phyloP scores from a whole-genome alignment of 2,329 filamentous ascomycete genomes.

The Arthrobotrys conoides region DNA sequence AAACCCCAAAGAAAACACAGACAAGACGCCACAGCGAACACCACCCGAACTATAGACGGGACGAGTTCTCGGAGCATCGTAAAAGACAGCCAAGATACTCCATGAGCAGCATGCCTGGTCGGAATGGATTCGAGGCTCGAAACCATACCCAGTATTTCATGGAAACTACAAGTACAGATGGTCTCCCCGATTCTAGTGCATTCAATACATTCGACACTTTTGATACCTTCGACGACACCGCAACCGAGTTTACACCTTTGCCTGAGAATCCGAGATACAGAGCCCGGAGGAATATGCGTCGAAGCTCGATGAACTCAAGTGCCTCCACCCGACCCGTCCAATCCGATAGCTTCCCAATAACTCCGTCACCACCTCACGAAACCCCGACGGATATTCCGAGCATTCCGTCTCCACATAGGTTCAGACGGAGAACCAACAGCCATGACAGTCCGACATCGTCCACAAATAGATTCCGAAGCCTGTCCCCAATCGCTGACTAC shows the following conservation, averaged over 20 bases:
- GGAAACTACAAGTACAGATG: slow-evolving; percentile 58
- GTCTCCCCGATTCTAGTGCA: slow-evolving; percentile 43
- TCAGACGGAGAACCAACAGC: slow-evolving; percentile 36
- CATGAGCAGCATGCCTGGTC: slow-evolving; percentile 29
- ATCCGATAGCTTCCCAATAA: slow-evolving; percentile 40
- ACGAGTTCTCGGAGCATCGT: slow-evolving; percentile 37
- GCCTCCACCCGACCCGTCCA: slow-evolving; percentile 30
- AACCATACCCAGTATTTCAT: slow-evolving; percentile 56
- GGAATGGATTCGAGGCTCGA: slow-evolving; percentile 26
- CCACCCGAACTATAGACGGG: slow-evolving; percentile 11
- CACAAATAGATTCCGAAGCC: slow-evolving; percentile 48
- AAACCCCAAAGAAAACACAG: slow-evolving; percentile 5
- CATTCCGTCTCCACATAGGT: slow-evolving; percentile 40
- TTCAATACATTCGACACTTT: slow-evolving; percentile 30
- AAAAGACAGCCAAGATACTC: slow-evolving; percentile 42
- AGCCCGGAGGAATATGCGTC: slow-evolving; percentile 30
- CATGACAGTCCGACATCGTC: slow-evolving; percentile 42
- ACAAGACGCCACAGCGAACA: slow-evolving; percentile 31
- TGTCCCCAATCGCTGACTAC: slow-evolving; percentile 56
- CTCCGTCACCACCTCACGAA: slow-evolving; percentile 38
- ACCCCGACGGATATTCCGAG: not conserved
- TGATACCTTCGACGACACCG: slow-evolving; percentile 43
- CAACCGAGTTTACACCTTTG: slow-evolving; percentile 37
- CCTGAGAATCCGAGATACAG: slow-evolving; percentile 49
- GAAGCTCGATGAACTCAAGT: slow-evolving; percentile 49